phyloP scores from a whole-genome alignment of 2,329 filamentous ascomycete genomes.

The Pyrenophora seminiperda region DNA sequence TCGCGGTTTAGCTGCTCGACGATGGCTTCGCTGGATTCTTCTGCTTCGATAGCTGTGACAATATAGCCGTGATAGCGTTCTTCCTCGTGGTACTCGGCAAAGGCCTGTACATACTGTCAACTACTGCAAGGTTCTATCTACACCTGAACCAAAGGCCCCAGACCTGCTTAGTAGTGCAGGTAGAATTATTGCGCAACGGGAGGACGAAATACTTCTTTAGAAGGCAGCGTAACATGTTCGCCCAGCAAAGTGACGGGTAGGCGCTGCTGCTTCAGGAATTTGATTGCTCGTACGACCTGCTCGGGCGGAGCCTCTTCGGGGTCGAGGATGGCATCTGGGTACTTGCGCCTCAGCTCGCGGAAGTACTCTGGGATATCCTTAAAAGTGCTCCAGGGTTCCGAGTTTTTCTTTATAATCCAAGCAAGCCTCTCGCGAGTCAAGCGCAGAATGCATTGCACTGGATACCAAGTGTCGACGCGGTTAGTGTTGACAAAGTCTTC shows the following conservation, averaged over 20 bases:
- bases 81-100: background rate
- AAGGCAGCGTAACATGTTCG: slow-evolving; percentile 18
- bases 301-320: slow-evolving; percentile 20
- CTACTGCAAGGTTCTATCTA: background rate
- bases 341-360: slow-evolving; percentile 6
- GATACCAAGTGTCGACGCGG: slow-evolving; percentile 10
- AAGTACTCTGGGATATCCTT: slow-evolving; percentile 18
- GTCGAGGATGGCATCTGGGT: slow-evolving; percentile 20
- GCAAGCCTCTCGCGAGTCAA: slow-evolving; percentile 8
- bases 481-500: slow-evolving; percentile 4
- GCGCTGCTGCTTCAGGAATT: slow-evolving; percentile 23
- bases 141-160: background rate
- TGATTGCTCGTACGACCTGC: slow-evolving; percentile 19
- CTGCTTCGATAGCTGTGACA: too few relatives aligned
- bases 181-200: background rate
- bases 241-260: slow-evolving; percentile 25
- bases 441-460: slow-evolving; percentile 18
- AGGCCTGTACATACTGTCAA: background rate
- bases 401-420: slow-evolving; percentile 16
- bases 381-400: slow-evolving; percentile 1
- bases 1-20: too few relatives aligned
- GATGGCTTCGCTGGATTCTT: too few relatives aligned
- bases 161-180: background rate
- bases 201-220: slow-evolving; percentile 13
- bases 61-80: too few relatives aligned